phyloP scores from a whole-genome alignment of 2,329 filamentous ascomycete genomes.

The Botryotinia convoluta region DNA sequence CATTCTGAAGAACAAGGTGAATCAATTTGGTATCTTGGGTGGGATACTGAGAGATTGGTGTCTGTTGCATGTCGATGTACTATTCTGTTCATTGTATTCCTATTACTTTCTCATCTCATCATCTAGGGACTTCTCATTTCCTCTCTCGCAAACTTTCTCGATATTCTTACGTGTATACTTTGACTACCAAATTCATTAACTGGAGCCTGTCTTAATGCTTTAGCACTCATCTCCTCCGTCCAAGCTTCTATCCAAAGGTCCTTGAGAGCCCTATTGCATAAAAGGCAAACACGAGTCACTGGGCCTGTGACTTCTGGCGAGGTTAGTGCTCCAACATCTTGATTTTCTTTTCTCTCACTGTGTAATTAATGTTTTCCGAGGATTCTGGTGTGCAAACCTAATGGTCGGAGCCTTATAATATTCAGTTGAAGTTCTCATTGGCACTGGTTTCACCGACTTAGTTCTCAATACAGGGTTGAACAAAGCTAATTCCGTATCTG shows the following conservation, averaged over 20 bases:
- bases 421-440: constrained; percentile 22
- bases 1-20: no score
- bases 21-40: background rate
- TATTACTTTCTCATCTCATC: background rate
- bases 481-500: background rate
- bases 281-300: background rate
- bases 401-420: constrained; percentile 18
- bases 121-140: background rate
- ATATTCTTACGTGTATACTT: background rate
- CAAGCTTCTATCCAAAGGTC: background rate
- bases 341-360: background rate
- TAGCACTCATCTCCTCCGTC: background rate
- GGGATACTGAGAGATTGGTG: background rate
- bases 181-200: no score
- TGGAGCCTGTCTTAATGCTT: background rate
- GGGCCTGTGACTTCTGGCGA: background rate
- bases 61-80: background rate
- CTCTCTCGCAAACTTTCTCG: background rate
- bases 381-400: constrained; percentile 25
- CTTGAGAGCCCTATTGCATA: background rate
- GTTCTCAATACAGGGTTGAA: constrained; percentile 24
- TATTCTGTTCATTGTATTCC: background rate
- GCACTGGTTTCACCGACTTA: constrained; percentile 23
- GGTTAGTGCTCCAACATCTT: background rate
- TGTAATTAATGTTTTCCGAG: background rate